These are phyloP conservation scores for Pseudogymnoascus sp. DNA, from an alignment of 2,329 filamentous ascomycete genomes.

Conservation along the genomic window DNA sequence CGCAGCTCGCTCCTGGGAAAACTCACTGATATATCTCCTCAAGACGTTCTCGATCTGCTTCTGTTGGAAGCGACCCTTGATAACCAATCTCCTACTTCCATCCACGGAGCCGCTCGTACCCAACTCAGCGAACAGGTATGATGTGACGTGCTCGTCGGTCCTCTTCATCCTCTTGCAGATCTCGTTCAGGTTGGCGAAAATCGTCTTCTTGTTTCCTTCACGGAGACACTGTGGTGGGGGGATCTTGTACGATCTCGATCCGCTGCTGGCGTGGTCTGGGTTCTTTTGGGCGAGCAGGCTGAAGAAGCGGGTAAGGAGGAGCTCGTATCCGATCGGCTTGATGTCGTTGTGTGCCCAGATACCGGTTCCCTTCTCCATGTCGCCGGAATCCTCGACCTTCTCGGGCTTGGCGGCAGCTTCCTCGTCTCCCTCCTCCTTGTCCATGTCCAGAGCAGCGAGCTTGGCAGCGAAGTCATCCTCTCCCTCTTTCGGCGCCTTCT, in stretches of 20 bases:
- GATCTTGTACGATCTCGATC: slow-evolving; percentile 96
- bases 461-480: slow-evolving; percentile 27
- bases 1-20: neutral
- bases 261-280: slow-evolving; percentile 84
- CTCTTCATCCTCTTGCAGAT: slow-evolving; percentile 99
- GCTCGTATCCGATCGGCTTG: slow-evolving; percentile 66
- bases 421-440: slow-evolving; percentile 9
- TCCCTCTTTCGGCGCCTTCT: slow-evolving; percentile 6
- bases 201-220: slow-evolving; percentile 99
- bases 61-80: slow-evolving; percentile 99
- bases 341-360: slow-evolving; percentile 18
- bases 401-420: slow-evolving; percentile 44
- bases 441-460: slow-evolving; percentile 25
- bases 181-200: slow-evolving; percentile 97
- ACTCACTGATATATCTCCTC: slow-evolving; percentile 85
- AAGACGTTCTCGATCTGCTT: slow-evolving; percentile 98
- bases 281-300: slow-evolving; percentile 89
- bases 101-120: slow-evolving; percentile 95
- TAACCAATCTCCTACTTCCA: slow-evolving; percentile 85
- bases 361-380: slow-evolving; percentile 12
- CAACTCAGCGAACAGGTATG: slow-evolving; percentile 96
- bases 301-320: slow-evolving; percentile 89
- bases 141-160: slow-evolving; percentile 93
- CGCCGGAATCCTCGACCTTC: slow-evolving; percentile 31
- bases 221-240: slow-evolving; percentile 96